These are phyloP conservation scores for Capsella bursapastoris DNA, from an alignment of 345 rosid genomes.

Conservation along the genomic window DNA sequence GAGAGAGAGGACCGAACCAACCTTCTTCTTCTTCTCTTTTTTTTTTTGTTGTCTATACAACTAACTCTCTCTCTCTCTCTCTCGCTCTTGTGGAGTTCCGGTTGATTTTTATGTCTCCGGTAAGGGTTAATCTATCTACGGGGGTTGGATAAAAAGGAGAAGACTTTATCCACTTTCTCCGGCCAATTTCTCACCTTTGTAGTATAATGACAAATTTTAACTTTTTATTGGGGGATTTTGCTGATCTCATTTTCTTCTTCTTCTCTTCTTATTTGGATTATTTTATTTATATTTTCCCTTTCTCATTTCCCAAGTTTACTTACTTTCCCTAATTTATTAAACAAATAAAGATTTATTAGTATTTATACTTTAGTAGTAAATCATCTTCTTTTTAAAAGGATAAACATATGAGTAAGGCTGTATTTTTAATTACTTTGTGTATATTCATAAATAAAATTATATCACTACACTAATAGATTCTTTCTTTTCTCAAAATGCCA, in stretches of 20 bases:
- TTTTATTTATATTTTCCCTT: not conserved
- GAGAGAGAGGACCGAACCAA: slow-evolving; percentile 41
- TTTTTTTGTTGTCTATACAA: slow-evolving; percentile 30
- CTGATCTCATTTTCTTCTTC: slow-evolving; percentile 38
- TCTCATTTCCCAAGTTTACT: not conserved
- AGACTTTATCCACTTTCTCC: slow-evolving; percentile 43
- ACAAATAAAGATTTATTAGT: not conserved
- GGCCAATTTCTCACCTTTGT: slow-evolving; percentile 33
- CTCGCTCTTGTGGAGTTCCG: slow-evolving; percentile 7
- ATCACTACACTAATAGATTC: not conserved
- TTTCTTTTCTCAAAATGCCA: not conserved
- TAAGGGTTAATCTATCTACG: slow-evolving; percentile 23
- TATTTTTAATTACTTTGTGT: not conserved
- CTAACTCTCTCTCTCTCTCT: slow-evolving; percentile 36
- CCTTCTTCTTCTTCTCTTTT: slow-evolving; percentile 36
- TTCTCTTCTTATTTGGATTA: not conserved
- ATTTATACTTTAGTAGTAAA: not conserved
- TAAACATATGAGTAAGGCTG: not conserved
- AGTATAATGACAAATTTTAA: slow-evolving; percentile 42
- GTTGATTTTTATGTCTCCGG: slow-evolving; percentile 34
- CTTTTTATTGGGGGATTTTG: slow-evolving; percentile 37
- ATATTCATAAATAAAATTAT: no score
- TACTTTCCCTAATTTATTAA: not conserved
- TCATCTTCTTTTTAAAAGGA: not conserved
- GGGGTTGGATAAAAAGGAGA: slow-evolving; percentile 14